Base-by-base conservation (phyloP, 1,284 basidiomycete genomes). In the Sanghuangporus baumii region DNA sequence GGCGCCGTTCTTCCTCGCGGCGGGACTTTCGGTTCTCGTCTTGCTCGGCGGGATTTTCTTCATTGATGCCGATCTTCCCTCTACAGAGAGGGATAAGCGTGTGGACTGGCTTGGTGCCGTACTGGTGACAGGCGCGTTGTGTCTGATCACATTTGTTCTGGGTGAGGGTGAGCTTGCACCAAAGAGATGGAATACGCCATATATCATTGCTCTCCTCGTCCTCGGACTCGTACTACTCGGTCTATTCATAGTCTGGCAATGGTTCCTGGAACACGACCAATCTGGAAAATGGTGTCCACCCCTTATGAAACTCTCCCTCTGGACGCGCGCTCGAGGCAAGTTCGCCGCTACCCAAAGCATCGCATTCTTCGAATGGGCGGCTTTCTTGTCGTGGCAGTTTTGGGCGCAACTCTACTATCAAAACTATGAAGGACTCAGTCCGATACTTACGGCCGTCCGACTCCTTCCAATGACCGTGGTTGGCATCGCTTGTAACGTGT, bases 61-160 rank as follows among this genome's bases (percentile, higher is more conserved):
- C 5, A 81, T 93, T 41, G 85, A 88, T 46, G 62, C 73, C 0
- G 86, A 79, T 61, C 65, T 66, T 3, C 67, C 72, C 6, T 69
- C 71, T 5, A 71, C 70, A 0, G 69, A 71, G 55, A 60, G 50
- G 4, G 87, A 91, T 67, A 75, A 75, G 26, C 79, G 89, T 0
- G 78, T 96, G 0, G 94, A 97, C 70, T 95, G 91, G 90, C 69
- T 92, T 20, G 94, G 94, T 4, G 89, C 89, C 0, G 75, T 84
- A 18, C 74, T 95, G 37, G 80, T 93, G 52, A 94, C 91, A 0
- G 72, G 79, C 0, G 93, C 91, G 0, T 77, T 96, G 12, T 86
- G 91, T 0, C 77, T 96, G 2, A 79, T 96, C 66, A 81, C 91
- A 11, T 96, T 95, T 69, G 85, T 87, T 0, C 81, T 96, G 1